Evolutionary conservation across 192 early-diverging fungal genomes (phyloP), one percentile per base, ranked within the genome.

Genomic region (Umbelopsis vinacea): DNA sequence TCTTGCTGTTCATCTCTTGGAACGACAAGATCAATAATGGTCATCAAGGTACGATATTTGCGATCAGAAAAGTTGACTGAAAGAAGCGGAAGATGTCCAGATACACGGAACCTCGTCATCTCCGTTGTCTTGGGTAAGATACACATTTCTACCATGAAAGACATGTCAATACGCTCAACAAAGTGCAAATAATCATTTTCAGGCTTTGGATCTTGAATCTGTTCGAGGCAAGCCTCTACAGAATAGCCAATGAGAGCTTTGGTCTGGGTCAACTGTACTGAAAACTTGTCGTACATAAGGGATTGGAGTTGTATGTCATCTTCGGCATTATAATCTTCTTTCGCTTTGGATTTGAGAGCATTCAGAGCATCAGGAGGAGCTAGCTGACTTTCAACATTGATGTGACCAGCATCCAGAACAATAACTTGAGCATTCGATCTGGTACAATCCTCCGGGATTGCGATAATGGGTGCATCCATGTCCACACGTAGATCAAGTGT

Each of bases 381-480:
- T 37, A 96, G 78, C 57, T 96, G 91, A 50, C 92, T 95, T 74
- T 93, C 89, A 9, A 99, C 90, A 29, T 89, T 85, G 69, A 99
- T 92, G 66, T 94, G 94, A 63, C 98, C 98, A 21, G 93, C 93
- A 78, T 99, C 97, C 21, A 99, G 76, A 2, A 97, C 92, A 17
- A 95, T 83, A 6, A 96, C 92, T 60, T 86, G 79, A 19, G 91
- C 77, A 53, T 89, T 78, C n/a, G 71, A 73, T 23, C 79, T 71
- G 1, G 82, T 84, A 75, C 85, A 88, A 54, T 87, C 83, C 71
- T 92, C 88, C 0, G 96, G 96, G 24, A 99, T 85, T 19, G 97
- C 85, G 83, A 99, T 89, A 52, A 98, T 92, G 2, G 98, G 98
- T 5, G 98, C 98, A 73, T 97, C 94, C 80, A 97, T 89, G 70